Conservation (phyloP, 495 filamentous ascomycete genomes). For the Xanthoparmelia taractica region DNA sequence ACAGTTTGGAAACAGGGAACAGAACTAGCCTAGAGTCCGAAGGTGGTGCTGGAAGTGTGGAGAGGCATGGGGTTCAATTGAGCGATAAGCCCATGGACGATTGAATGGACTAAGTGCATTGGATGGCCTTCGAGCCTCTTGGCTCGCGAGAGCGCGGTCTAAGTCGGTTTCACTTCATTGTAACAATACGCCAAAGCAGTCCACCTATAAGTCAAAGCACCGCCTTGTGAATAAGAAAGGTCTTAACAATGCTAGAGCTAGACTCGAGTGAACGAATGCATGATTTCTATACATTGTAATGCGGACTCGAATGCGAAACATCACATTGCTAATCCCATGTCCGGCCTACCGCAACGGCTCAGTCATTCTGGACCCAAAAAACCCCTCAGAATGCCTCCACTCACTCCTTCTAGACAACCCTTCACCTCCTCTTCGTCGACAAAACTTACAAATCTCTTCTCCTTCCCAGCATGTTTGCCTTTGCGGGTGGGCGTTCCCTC, state of each 20-base stretch:
- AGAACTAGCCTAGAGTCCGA: conserved; percentile 32
- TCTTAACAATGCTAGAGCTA: background rate
- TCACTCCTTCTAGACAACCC: conserved; percentile 59
- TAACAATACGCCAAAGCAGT: background rate
- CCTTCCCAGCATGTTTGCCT: conserved; percentile 44
- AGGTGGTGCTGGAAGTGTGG: conserved; percentile 6
- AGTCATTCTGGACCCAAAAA: conserved; percentile 36
- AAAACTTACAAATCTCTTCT: conserved; percentile 65
- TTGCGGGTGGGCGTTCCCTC: conserved; percentile 38
- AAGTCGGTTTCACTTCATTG: conserved; percentile 5
- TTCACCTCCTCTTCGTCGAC: conserved; percentile 72
- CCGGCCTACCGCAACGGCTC: background rate
- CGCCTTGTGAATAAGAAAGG: background rate
- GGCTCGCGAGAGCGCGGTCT: background rate
- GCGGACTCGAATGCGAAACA: background rate
- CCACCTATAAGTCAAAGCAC: conserved; percentile 6
- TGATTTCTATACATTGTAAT: background rate
- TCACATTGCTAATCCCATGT: background rate
- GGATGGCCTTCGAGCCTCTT: background rate
- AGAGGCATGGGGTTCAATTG: conserved; percentile 59
- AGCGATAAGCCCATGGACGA: conserved; percentile 83
- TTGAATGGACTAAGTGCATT: conserved; percentile 28
- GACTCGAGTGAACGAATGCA: background rate
- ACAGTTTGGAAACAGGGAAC: conserved; percentile 34
- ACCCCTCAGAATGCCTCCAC: conserved; percentile 44